Evolutionary conservation across 805 yeast genomes (phyloP), one percentile per base, ranked within the genome.

Genomic region (Cyberlindnera mycetangii): DNA sequence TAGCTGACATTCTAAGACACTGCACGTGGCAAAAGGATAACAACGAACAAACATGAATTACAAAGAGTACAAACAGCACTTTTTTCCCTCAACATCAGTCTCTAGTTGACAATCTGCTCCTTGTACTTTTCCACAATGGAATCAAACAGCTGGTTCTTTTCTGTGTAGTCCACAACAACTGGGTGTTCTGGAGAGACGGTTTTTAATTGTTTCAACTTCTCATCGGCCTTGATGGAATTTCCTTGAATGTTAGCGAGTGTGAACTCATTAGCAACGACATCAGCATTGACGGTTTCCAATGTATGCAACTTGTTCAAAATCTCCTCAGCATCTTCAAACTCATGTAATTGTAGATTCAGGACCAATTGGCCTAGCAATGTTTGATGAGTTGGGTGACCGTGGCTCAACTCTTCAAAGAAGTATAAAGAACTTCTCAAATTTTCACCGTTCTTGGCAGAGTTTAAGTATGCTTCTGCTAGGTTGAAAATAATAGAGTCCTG

Each of bases 251-350:
- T 76, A 42, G 79, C 75, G 41, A 76, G 74, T 3, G 89, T 74
- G 48, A 86, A 78, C 58, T 81, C 74, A 60, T 84, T 81, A 37
- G 89, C 85, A 32, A 83, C 53, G 32, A 79, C 68, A 59, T 79
- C 79, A 5, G 67, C 67, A 48, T 65, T 65, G 10, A 66, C 54
- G 15, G 61, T 70, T 4, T 38, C 40, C n/a, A 70, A 66, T n/a
- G 77, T 72, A 27, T 69, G 58, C 33, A 78, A 65, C 30, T 45
- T 33, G 35, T 45, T 43, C 85, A 67, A 30, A 21, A 81, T 70
- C 50, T 86, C 87, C 47, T 76, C 75, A 9, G 96, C 90, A 66
- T 92, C 97, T 2, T 90, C 92, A 44, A 79, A 70, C 58, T 90
- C 85, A 40, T 81, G 79, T 61, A 89, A 76, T 67, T 87, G 89